Evolutionary conservation across 2,329 filamentous ascomycete species (phyloP), one percentile per base, ranked within the genome.

Genomic region (Epichloe sibirici): DNA sequence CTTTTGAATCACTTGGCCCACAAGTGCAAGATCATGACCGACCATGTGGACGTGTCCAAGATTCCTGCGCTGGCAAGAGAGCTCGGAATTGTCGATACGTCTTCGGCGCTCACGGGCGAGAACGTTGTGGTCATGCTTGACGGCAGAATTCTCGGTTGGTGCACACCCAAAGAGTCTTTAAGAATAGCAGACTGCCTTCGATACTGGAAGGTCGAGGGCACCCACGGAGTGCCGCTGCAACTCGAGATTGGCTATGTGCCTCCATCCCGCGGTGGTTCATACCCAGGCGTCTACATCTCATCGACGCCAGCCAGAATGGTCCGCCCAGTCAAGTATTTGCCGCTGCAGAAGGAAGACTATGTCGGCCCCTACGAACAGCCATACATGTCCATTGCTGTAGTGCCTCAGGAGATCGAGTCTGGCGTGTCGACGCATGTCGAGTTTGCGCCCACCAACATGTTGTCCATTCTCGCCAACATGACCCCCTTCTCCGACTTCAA

Each of bases 401-500:
- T 88, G n/a, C 85, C 90, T 48, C 78, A 84, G 37, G 93, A 98
- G 66, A 82, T 97, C 55, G 78, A 86, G 31, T 87, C 89, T n/a
- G 89, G 89, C 48, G 79, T 90, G 62, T 90, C 89, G 4, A 95
- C 90, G 0, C 93, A 98, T 65, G 90, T 97, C 45, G 93, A 98
- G 69, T 88, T 87, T 62, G 85, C 90, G 53, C 90, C 93, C 2
- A 98, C 93, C 35, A 93, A 97, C 69, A 97, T 98, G 58, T 81
- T 98, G 28, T 97, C 91, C 7, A 97, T 98, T 58, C 78, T 98
- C 49, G 93, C 93, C 62, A 97, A 97, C 71, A 95, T 96, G 85
- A 98, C 93, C 0, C 93, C 93, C 3, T 98, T 98, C 71, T 96
- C 91, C 46, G 89, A 98, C 67, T 95, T 95, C 73, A 98, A 98